phyloP scores from a whole-genome alignment of 2,329 filamentous ascomycete genomes.

The Zelopaecilomyces penicillatus region DNA sequence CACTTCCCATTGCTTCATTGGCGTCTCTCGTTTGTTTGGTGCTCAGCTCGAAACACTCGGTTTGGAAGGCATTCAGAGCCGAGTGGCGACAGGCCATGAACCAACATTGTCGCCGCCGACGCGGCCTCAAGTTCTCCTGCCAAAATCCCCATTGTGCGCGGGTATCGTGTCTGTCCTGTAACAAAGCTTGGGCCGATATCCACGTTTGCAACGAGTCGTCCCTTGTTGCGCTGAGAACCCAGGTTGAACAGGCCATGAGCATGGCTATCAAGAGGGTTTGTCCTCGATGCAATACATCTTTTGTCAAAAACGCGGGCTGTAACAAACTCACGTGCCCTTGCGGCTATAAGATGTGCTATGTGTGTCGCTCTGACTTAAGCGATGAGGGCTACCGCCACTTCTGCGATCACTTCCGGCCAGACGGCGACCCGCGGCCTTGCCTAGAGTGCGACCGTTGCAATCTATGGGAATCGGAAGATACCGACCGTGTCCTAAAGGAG shows the following conservation, averaged over 20 bases:
- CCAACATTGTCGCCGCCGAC: conserved; percentile 60
- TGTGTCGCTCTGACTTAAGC: conserved; percentile 72
- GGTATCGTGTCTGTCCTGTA: conserved; percentile 72
- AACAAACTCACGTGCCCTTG: conserved; percentile 96
- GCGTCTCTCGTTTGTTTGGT: conserved; percentile 37
- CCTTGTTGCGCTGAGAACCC: conserved; percentile 71
- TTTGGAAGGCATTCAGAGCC: conserved; percentile 31
- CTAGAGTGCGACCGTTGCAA: conserved; percentile 74
- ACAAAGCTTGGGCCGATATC: conserved; percentile 76
- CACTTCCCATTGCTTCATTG: conserved; percentile 44
- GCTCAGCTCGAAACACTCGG: conserved; percentile 33
- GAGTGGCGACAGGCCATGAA: conserved; percentile 53
- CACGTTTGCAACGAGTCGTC: conserved; percentile 86
- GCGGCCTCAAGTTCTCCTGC: conserved; percentile 72
- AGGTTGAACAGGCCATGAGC: conserved; percentile 88
- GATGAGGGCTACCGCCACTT: conserved; percentile 86
- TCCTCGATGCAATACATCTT: conserved; percentile 80
- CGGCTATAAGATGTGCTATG: conserved; percentile 96
- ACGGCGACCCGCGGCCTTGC: conserved; percentile 64
- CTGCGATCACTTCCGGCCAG: conserved; percentile 86
- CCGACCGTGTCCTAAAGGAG: conserved; percentile 56
- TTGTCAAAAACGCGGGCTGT: conserved; percentile 89
- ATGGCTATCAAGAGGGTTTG: conserved; percentile 92
- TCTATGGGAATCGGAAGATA: conserved; percentile 68
- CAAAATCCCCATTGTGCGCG: conserved; percentile 59